These are phyloP conservation scores for Henningerozyma blattae DNA, from an alignment of 805 yeast genomes.

Conservation along the genomic window DNA sequence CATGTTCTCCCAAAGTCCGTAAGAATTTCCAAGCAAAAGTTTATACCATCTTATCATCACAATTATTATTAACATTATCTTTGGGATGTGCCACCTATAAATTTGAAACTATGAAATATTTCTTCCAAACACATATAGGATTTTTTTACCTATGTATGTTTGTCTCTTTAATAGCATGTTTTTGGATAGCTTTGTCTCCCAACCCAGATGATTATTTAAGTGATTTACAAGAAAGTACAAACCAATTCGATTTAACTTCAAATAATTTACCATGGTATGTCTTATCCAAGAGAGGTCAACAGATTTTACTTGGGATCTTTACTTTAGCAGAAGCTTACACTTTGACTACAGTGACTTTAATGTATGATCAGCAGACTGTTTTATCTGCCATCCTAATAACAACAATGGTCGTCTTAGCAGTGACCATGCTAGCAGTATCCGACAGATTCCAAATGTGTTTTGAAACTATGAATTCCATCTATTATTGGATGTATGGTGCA, in stretches of 20 bases:
- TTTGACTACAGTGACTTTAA: constrained; percentile 53
- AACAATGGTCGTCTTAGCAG: constrained; percentile 57
- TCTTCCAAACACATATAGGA: constrained; percentile 52
- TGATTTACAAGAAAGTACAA: constrained; percentile 2
- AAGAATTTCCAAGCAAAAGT: constrained; percentile 71
- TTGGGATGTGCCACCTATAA: constrained; percentile 13
- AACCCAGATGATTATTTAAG: constrained; percentile 42
- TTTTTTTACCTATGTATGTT: constrained; percentile 41
- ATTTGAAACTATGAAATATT: constrained; percentile 19
- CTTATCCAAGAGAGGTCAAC: constrained; percentile 17
- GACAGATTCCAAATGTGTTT: constrained; percentile 29
- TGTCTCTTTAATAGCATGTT: constrained; percentile 51
- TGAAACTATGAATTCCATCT: constrained; percentile 24
- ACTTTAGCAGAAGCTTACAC: constrained; percentile 66
- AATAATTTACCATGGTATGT: constrained; percentile 20
- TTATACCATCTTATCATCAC: constrained; percentile 56
- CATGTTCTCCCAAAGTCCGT: constrained; percentile 65
- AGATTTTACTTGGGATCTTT: constrained; percentile 48
- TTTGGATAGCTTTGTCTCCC: constrained; percentile 53
- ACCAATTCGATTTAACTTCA: background rate
- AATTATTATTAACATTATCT: constrained; percentile 48
- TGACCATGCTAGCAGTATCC: constrained; percentile 65
- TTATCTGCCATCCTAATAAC: constrained; percentile 65
- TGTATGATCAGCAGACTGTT: constrained; percentile 51
- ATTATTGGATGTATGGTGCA: constrained; percentile 33